Base-by-base conservation (phyloP, 2,329 filamentous ascomycete species). In the Cordyceps cateniannulata region DNA sequence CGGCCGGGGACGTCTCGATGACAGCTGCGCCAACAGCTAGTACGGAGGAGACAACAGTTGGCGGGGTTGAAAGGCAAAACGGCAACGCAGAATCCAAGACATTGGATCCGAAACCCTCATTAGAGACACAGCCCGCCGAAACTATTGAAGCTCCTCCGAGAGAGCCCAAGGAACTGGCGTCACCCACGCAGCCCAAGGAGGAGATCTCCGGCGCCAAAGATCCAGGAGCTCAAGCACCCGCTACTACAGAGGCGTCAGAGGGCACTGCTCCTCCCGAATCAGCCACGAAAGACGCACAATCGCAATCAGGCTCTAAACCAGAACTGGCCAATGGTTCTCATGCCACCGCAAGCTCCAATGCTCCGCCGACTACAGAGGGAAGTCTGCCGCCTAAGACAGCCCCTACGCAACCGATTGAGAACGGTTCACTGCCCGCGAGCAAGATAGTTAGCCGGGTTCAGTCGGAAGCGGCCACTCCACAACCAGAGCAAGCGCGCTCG, bases 401-500 rank as follows among this genome's bases (percentile, higher is more conserved):
- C 18, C 35, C 48, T 18, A 5, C 38, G 32, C 58, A 38, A 32
- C 44, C 49, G 5, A 40, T 47, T 8, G 58, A 48, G 24, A 45
- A 53, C n/a, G 50, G 24, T 4, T 54, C 58, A 4, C 42, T 49
- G 18, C 40, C 58, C 6, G 29, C 25, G 9, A 62, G 38, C 57
- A 51, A 56, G 40, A 25, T 66, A 58, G 25, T 62, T 50, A 25
- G 54, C 45, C 63, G 51, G 48, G 49, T 49, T 35, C 45, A 32
- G 59, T 49, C 63, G 56, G 50, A 64, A 61, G 59, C 65, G 60
- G 62, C 63, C 8, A 44, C 64, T 20, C 66, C 67, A 29, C 59
- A 67, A 27, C 66, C 68, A 40, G 49, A 63, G 38, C 52, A 62
- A 27, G 58, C 64, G 27, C 56, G 61, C 65, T 70, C 65, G 6